Conservation (phyloP, 306 rosid species). For the Trifolium subterraneum region DNA sequence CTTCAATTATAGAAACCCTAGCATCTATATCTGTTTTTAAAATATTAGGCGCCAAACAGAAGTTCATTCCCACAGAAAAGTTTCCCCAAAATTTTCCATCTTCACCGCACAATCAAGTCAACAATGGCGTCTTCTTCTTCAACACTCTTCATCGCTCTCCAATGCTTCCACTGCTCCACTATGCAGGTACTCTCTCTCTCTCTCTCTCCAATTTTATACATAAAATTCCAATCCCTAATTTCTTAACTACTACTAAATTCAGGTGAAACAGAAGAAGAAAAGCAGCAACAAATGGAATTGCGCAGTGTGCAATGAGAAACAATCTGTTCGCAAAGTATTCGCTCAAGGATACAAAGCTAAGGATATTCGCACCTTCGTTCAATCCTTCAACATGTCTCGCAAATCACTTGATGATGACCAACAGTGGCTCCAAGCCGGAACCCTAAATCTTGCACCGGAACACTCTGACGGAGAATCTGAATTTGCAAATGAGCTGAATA, state of each 20-base stretch:
- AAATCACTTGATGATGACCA: conserved; percentile 47
- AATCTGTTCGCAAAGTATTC: conserved; percentile 74
- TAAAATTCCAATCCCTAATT: not conserved
- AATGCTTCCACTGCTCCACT: conserved; percentile 86
- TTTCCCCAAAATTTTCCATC: too few species aligned
- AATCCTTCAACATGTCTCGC: conserved; percentile 81
- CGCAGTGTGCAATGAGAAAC: conserved; percentile 80
- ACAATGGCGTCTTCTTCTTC: conserved; percentile 53
- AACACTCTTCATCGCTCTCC: conserved; percentile 74
- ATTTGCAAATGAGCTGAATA: not conserved
- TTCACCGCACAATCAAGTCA: not conserved
- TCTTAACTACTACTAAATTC: not conserved
- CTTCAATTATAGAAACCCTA: too few species aligned
- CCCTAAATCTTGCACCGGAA: conserved; percentile 34
- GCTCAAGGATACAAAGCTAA: conserved; percentile 74
- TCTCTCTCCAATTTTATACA: not conserved
- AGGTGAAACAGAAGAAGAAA: conserved; percentile 90
- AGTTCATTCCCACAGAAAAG: too few species aligned
- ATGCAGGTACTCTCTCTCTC: conserved; percentile 65
- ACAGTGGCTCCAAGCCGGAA: conserved; percentile 29
- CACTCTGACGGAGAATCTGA: not conserved
- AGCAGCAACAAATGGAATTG: conserved; percentile 76
- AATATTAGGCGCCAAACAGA: too few species aligned
- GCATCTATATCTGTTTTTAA: too few species aligned
- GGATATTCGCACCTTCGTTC: conserved; percentile 77